These are phyloP conservation scores for Beverwykella pulmonaria DNA, from an alignment of 495 filamentous ascomycete species.

Conservation along the genomic window DNA sequence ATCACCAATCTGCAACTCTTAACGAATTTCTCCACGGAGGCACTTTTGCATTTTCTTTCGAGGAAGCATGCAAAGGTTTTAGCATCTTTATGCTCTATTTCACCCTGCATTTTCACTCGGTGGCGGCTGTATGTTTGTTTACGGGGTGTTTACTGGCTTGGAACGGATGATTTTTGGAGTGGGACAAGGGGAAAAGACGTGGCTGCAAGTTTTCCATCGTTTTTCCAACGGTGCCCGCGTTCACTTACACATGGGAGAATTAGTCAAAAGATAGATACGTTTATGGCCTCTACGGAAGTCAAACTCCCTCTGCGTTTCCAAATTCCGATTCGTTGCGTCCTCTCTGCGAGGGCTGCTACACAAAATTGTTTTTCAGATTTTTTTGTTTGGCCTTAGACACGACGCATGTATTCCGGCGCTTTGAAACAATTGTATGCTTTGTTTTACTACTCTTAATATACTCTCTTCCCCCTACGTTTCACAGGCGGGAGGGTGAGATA, in stretches of 20 bases:
- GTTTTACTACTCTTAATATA: not conserved
- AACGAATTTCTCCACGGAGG: slow-evolving; percentile 29
- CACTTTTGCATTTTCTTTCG: slow-evolving; percentile 11
- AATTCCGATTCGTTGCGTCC: not conserved
- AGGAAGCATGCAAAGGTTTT: slow-evolving; percentile 12
- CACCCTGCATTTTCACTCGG: slow-evolving; percentile 37
- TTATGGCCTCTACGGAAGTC: no score
- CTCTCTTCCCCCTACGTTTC: slow-evolving; percentile 16
- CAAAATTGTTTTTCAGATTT: slow-evolving; percentile 27
- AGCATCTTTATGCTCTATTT: slow-evolving; percentile 28
- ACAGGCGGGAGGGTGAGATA: not conserved
- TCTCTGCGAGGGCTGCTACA: not conserved
- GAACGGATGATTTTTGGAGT: slow-evolving; percentile 6
- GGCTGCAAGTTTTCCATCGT: not conserved
- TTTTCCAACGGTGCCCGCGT: not conserved
- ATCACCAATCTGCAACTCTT: slow-evolving; percentile 5
- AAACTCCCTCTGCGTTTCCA: slow-evolving; percentile 1
- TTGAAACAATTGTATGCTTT: slow-evolving; percentile 33
- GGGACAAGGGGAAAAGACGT: slow-evolving; percentile 6
- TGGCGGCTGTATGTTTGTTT: slow-evolving; percentile 36
- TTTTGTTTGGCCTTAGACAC: slow-evolving; percentile 30
- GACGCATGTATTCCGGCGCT: slow-evolving; percentile 35
- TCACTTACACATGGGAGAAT: not conserved
- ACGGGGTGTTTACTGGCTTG: slow-evolving; percentile 27
- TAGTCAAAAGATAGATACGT: slow-evolving; percentile 7